Evolutionary conservation across 805 yeast species (phyloP), one percentile per base, ranked within the genome.

Genomic region (Ogataea trehaloabstinens): DNA sequence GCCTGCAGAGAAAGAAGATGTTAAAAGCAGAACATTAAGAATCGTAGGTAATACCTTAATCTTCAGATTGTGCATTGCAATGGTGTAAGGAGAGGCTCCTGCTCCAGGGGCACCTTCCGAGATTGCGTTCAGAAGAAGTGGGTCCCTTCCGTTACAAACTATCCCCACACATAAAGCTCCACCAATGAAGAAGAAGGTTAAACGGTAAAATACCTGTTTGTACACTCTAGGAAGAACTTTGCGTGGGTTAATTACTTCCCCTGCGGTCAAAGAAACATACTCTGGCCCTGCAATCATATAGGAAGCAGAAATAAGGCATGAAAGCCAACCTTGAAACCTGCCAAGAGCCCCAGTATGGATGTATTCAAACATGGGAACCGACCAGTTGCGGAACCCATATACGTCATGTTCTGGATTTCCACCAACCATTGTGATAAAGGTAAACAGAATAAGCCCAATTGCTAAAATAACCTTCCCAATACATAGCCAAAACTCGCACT

Each of bases 1-100:
- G 32, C 93, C 95, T 1, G 95, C 88, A 21, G 88, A 79, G 46
- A 85, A 80, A 0, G 89, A 85, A 5, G 88, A 73, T 12, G 85
- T 68, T 38, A 87, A 68, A 34, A 87, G 68, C 25, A 84, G 78
- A 2, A 80, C 91, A 58, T 87, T 87, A 45, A 87, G 85, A 40
- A 87, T 67, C 52, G 80, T 76, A 21, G 93, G 91, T 30, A 86
- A 68, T 0, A 72, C 78, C 25, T 66, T 73, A 42, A 87, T 82
- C 2, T 76, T 73, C 52, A 85, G 63, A 42, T 72, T 73, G 31
- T 66, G 60, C 82, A 87, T 85, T 6, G 89, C 91, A 50, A 86
- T 76, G 37, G 85, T 91, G 53, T 81, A 85, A 1, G 95, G 91
- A 15, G 88, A 79, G 3, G 86, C 76, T 19, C 77, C 82, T 0